Evolutionary conservation across 352 stramenopile genomes (phyloP).

Genomic region (Phytophthora cryptogea): DNA sequence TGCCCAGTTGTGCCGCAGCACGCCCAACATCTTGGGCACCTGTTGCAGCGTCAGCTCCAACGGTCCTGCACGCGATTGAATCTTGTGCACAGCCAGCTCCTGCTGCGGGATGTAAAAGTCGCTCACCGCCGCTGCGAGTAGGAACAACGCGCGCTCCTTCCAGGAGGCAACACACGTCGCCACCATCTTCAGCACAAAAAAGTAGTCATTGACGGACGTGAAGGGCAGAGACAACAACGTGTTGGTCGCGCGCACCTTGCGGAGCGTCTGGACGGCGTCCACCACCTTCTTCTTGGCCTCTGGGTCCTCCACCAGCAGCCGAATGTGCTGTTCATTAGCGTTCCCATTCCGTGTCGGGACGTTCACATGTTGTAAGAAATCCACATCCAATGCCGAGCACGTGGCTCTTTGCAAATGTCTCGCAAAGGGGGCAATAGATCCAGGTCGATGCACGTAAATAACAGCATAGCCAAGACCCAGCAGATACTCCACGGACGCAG

Average conservation of each 20-base stretch:
- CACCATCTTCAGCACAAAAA: constrained; percentile 90
- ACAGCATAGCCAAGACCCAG: constrained; percentile 95
- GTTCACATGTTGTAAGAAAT: constrained; percentile 67
- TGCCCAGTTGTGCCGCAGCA: constrained; percentile 92
- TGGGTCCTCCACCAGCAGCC: constrained; percentile 39
- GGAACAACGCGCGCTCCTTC: constrained; percentile 87
- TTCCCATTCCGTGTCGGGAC: constrained; percentile 21
- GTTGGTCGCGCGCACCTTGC: constrained; percentile 39
- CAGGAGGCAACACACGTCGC: constrained; percentile 63
- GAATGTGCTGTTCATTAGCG: constrained; percentile 37
- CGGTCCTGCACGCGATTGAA: constrained; percentile 89
- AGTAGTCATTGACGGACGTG: constrained; percentile 96
- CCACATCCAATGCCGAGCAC: constrained; percentile 61
- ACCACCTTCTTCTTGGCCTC: constrained; percentile 48
- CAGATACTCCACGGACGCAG: constrained; percentile 90
- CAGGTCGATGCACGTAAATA: constrained; percentile 94
- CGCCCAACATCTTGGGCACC: constrained; percentile 96
- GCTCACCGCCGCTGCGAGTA: constrained; percentile 96
- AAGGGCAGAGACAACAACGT: constrained; percentile 91
- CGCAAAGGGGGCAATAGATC: constrained; percentile 86
- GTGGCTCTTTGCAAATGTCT: constrained; percentile 67
- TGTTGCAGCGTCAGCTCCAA: constrained; percentile 89
- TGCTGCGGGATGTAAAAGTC: constrained; percentile 97
- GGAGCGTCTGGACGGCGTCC: constrained; percentile 59
- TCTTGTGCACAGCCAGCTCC: constrained; percentile 96